A percentile compares a stretch with the other conserved stretches of the same genome.
Evolutionary conservation across 2,329 filamentous ascomycete species (phyloP).

Genomic region (Lachnellula occidentalis): DNA sequence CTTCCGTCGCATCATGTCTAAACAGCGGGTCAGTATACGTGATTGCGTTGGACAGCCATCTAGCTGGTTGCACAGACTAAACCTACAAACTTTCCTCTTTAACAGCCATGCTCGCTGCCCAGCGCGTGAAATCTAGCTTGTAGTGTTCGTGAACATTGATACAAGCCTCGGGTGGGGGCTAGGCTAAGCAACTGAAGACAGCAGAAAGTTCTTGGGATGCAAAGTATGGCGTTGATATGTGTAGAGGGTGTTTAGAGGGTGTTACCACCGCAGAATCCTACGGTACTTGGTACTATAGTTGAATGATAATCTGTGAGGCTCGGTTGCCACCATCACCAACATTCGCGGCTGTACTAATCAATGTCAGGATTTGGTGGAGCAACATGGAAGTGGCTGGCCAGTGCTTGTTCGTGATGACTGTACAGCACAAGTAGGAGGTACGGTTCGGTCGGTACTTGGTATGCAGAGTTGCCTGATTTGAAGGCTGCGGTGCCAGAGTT

Average conservation of each 20-base stretch:
- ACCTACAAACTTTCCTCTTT: slow-evolving; percentile 48
- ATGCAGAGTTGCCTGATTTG: no score
- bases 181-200: background rate
- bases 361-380: background rate
- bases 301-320: no score
- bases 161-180: background rate
- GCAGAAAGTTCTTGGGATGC: background rate
- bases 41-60: background rate
- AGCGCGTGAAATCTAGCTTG: slow-evolving; percentile 24
- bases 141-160: slow-evolving; percentile 23
- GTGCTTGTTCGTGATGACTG: background rate
- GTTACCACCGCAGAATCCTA: background rate
- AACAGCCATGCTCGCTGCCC: slow-evolving; percentile 46
- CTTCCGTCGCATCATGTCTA: slow-evolving; percentile 62
- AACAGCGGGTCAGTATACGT: background rate
- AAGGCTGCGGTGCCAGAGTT: no score
- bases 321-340: background rate
- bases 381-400: background rate
- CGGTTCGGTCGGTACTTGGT: no score
- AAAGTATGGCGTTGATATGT: background rate
- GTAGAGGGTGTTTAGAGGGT: background rate
- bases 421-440: no score
- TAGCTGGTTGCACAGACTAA: slow-evolving; percentile 3
- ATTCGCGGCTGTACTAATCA: background rate
- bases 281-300: no score